Evolutionary conservation across 2,329 filamentous ascomycete genomes (phyloP).

Genomic region (Ophiostoma tasmaniense): DNA sequence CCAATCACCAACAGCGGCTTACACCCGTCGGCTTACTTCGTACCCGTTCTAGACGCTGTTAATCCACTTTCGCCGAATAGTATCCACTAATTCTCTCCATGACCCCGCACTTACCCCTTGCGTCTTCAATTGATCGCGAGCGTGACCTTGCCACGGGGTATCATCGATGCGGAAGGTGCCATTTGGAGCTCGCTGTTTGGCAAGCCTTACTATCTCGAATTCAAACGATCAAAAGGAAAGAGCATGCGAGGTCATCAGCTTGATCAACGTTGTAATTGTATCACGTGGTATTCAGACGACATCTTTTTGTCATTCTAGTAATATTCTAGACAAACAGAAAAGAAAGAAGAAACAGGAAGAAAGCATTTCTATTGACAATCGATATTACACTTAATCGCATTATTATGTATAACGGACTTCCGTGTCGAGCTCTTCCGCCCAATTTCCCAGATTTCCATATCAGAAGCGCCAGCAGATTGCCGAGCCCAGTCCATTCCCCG

Average conservation of each 20-base stretch:
- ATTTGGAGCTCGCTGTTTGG: background rate
- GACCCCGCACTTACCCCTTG: background rate
- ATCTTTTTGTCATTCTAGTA: background rate
- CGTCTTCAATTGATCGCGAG: background rate
- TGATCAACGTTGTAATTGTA: background rate
- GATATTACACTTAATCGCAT: background rate
- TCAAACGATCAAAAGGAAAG: background rate
- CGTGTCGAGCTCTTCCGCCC: background rate
- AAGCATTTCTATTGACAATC: background rate
- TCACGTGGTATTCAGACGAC: background rate
- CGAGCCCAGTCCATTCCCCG: slow-evolving; percentile 10
- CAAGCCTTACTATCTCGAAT: background rate
- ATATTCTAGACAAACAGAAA: no score
- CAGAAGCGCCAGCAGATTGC: slow-evolving; percentile 1
- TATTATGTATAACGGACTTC: background rate
- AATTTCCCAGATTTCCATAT: background rate
- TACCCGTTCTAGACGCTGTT: background rate
- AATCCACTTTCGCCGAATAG: background rate
- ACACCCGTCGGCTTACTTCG: background rate
- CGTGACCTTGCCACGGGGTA: background rate
- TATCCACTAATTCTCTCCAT: background rate
- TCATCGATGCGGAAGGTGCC: background rate
- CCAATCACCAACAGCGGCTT: background rate
- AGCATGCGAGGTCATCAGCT: background rate
- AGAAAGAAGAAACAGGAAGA: no score